Conservation (phyloP, 2,329 filamentous ascomycete genomes). For the Amauroascus verrucosus region DNA sequence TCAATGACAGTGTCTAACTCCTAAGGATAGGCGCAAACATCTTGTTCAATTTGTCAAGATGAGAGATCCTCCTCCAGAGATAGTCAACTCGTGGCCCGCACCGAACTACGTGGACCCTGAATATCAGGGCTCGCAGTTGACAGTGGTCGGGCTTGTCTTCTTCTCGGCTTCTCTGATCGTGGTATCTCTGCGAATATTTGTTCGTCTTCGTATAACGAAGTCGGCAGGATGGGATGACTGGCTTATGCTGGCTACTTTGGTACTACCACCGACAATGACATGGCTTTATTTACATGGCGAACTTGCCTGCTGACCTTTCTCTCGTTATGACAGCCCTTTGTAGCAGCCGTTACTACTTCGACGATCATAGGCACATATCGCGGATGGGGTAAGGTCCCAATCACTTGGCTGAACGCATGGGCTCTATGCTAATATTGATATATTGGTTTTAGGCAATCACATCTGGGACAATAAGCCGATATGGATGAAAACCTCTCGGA, state of each 20-base stretch:
- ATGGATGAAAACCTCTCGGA: constrained; percentile 8
- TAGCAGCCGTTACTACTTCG: constrained; percentile 11
- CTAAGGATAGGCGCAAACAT: neutral
- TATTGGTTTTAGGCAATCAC: constrained; percentile 12
- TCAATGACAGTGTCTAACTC: neutral
- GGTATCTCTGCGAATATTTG: constrained; percentile 18
- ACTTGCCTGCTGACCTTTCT: neutral
- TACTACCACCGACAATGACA: constrained; percentile 3
- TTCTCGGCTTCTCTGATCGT: constrained; percentile 18
- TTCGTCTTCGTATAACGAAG: constrained; percentile 16
- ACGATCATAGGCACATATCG: constrained; percentile 15
- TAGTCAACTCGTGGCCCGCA: constrained; percentile 21
- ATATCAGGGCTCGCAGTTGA: constrained; percentile 21
- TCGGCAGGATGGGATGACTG: constrained; percentile 18
- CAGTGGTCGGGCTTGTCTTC: constrained; percentile 22
- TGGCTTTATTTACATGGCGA: neutral
- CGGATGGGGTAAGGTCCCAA: constrained; percentile 17
- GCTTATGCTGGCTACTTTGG: constrained; percentile 17
- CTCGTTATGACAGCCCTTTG: constrained; percentile 12
- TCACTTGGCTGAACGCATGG: neutral
- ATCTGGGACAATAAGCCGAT: constrained; percentile 17
- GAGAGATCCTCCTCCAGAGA: constrained; percentile 16
- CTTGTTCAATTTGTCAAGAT: constrained; percentile 11
- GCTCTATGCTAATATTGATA: neutral
- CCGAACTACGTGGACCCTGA: constrained; percentile 26